Percentiles rank a stretch among this genome's conserved stretches.
phyloP scores from a whole-genome alignment of 441 rosid genomes.

The Eruca vesicaria region DNA sequence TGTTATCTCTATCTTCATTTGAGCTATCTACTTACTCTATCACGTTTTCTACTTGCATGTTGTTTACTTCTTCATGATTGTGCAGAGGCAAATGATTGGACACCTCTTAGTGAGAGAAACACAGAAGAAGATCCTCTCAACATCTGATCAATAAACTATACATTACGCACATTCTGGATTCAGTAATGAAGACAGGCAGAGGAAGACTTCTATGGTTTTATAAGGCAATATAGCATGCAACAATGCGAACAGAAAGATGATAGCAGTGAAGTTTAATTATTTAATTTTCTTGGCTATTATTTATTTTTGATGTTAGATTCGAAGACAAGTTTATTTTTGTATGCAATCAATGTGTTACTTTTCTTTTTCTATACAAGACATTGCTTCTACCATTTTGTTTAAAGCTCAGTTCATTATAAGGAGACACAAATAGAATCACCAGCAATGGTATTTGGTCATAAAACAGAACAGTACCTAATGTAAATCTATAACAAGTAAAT shows the following conservation, averaged over 20 bases:
- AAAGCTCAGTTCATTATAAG: neutral
- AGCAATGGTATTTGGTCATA: neutral
- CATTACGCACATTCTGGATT: constrained; percentile 10
- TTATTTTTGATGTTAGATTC: neutral
- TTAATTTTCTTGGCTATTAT: constrained; percentile 16
- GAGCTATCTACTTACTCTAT: neutral
- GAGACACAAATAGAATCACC: neutral
- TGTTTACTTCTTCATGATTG: constrained; percentile 35
- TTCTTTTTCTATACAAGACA: constrained; percentile 10
- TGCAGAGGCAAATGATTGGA: constrained; percentile 52
- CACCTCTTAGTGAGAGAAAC: constrained; percentile 49
- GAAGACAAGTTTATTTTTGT: constrained; percentile 7
- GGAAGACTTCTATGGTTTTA: constrained; percentile 6
- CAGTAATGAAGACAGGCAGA: constrained; percentile 22
- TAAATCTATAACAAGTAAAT: constrained; percentile 16
- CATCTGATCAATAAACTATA: constrained; percentile 34
- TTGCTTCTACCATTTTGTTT: constrained; percentile 9
- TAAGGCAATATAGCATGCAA: constrained; percentile 24
- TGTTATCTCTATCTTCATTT: constrained; percentile 12
- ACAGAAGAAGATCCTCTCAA: constrained; percentile 61
- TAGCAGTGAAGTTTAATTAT: constrained; percentile 13
- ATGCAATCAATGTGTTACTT: constrained; percentile 5
- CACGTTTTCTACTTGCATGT: neutral
- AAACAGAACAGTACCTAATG: neutral
- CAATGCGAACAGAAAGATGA: constrained; percentile 17